phyloP scores from a whole-genome alignment of 345 rosid genomes.

The Ricinus communis region DNA sequence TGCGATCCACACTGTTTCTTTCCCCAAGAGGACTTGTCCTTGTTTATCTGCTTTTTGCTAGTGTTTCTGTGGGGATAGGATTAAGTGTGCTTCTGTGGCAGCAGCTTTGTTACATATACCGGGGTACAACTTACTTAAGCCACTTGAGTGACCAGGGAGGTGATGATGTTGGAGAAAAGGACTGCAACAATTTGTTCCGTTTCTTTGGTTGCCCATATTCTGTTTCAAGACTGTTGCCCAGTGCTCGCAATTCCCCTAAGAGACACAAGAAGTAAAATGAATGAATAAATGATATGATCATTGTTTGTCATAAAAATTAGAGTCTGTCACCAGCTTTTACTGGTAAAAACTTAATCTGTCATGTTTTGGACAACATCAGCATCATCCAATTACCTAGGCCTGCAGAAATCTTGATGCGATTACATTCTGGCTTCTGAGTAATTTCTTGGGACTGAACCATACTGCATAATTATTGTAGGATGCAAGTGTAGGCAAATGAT shows the following conservation, averaged over 20 bases:
- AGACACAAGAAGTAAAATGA: slow-evolving; percentile 53
- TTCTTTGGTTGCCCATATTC: slow-evolving; percentile 69
- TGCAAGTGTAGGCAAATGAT: background rate
- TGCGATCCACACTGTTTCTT: slow-evolving; percentile 50
- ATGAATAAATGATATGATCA: background rate
- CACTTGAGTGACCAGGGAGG: slow-evolving; percentile 57
- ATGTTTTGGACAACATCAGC: no score
- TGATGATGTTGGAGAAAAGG: slow-evolving; percentile 47
- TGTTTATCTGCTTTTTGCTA: slow-evolving; percentile 68
- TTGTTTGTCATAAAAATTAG: background rate
- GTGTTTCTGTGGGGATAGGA: slow-evolving; percentile 70
- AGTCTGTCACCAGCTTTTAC: background rate
- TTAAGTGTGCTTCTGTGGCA: slow-evolving; percentile 77
- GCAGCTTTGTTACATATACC: slow-evolving; percentile 73
- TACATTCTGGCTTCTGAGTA: no score
- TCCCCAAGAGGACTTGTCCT: slow-evolving; percentile 70
- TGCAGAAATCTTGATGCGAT: background rate
- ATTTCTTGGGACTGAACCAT: no score
- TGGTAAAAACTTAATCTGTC: no score
- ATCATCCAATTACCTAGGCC: no score
- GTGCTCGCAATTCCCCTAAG: slow-evolving; percentile 46
- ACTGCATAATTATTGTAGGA: no score
- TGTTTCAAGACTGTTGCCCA: slow-evolving; percentile 51
- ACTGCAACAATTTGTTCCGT: slow-evolving; percentile 60
- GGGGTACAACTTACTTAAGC: slow-evolving; percentile 72